Evolutionary conservation across 2,329 filamentous ascomycete genomes (phyloP), one percentile per base, ranked within the genome.

Genomic region (Calonectria hawksworthii): DNA sequence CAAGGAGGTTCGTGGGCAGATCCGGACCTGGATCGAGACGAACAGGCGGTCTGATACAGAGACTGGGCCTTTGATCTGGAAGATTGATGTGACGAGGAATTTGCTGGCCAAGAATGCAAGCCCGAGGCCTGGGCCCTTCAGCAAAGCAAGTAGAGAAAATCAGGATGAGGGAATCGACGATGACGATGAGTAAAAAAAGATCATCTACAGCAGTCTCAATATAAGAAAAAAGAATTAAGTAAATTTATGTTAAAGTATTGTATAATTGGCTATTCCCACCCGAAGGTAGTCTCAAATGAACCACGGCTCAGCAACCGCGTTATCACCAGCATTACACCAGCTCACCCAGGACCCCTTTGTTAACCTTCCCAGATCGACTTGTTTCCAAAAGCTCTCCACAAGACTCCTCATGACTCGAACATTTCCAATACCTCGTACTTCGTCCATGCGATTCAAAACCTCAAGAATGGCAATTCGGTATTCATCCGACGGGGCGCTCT

Each of bases 301-400:
- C 77, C 77, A 79, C 41, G 77, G 77, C 41, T 75, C 72, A 32
- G 74, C 73, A 50, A 75, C 72, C 5, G 70, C 73, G n/a, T 50
- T 23, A n/a, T 77, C 63, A 21, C 74, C 51, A 32, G 67, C 51
- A 54, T 75, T 56, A 70, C 73, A 77, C 71, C 75, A 76, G 1
- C 21, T 38, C 5, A 51, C 61, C 54, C 70, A 71, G 23, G 65
- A 59, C 30, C 61, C 59, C 10, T 66, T 52, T 0, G 50, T n/a
- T 21, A 75, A 28, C 7, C 81, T 82, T 30, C 82, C 78, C 21
- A 89, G 82, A 75, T 89, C 87, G 73, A 84, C 83, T 68, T 86
- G 85, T 77, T 87, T 88, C 88, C 87, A 89, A 50, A 86, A 85
- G 1, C 82, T 82, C 76, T 88, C 85, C 50, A 89, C 86, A 23